Evolutionary conservation across 345 rosid species (phyloP), one percentile per base, ranked within the genome.

Genomic region (Citrus hindsii): DNA sequence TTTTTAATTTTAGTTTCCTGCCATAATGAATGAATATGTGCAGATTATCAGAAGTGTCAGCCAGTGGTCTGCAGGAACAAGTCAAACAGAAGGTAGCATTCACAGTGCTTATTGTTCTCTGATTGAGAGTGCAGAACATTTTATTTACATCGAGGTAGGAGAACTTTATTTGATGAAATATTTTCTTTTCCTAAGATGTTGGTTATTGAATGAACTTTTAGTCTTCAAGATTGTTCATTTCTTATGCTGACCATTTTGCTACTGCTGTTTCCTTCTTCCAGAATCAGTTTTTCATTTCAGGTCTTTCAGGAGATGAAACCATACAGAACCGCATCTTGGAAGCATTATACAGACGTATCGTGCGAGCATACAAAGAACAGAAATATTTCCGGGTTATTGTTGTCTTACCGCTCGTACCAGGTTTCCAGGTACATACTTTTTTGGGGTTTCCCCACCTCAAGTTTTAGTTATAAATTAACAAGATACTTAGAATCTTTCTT

Each of bases 241-340:
- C n/a, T 58, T 37, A 10, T 37, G 66, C 55, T 40, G 63, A 61
- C 77, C 24, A 60, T 9, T 73, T 59, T 67, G 73, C 69, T 4
- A 27, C 27, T 78, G 56, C 55, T 38, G 73, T 68, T 73, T 21
- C 68, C 74, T 81, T 65, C 80, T 83, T 82, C 69, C 89, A 95
- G 99, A 95, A 95, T 79, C 99, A 95, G 67, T 93, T 93, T 81
- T 89, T 92, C 86, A 92, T 95, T 84, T 95, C 98, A 25, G 99
- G 99, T 30, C 92, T 93, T 71, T 86, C 84, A 18, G 89, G 86
- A 76, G 98, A 95, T 58, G 98, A 93, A 30, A 81, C 80, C 2
- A 91, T 95, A 73, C 91, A 91, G 79, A 95, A 95, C 76, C 96
- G 98, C 0, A 88, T 95, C 48, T 69, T 79, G 0, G 98, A 93